Evolutionary conservation across 202 grass and related monocot genomes (phyloP), one percentile per base, ranked within the genome.

Genomic region (Brachypodium distachyon): DNA sequence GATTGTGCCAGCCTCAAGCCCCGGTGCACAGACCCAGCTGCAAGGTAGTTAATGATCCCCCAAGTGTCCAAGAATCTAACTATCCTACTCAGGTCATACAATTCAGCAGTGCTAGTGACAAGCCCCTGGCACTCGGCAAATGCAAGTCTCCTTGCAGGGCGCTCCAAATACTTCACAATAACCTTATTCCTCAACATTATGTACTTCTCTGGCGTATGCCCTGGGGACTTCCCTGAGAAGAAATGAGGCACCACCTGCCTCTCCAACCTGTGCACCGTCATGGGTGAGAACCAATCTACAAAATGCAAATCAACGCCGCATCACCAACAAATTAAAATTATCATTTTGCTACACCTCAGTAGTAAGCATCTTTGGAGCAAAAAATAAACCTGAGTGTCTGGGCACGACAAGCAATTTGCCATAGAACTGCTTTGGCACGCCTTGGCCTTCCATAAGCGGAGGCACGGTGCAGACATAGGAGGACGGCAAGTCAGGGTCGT

Each of bases 11-110:
- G 83, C 70, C 96, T 91, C 17, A 86, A 75, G 25, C 90, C 92
- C 28, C 92, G 89, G 44, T 99, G 87, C 65, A 89, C 75, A 47
- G 96, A 96, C 52, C 86, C 90, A 34, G 81, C 33, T 7, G 92
- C 92, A 16, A 93, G 89, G 83, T 99, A 99, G 66, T 99, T 99
- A 83, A 99, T 99, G 42, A 99, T 96, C 61, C 96, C 96, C 92
- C 92, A 96, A 56, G 89, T 84, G 32, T 99, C 96, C 78, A 99
- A 81, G 72, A 96, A 99, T 49, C 92, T 82, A 68, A 99, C 87
- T 63, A 96, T 96, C 57, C 96, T 82, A 76, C 96, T 93, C 58
- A 99, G 87, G 60, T 99, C 96, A 78, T 96, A 96, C 76, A 99
- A 67, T 56, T 96, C 96, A 71, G 71, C 70, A 28, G 80, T 89